Conservation (phyloP, 805 yeast genomes). For the Priceomyces medius region DNA sequence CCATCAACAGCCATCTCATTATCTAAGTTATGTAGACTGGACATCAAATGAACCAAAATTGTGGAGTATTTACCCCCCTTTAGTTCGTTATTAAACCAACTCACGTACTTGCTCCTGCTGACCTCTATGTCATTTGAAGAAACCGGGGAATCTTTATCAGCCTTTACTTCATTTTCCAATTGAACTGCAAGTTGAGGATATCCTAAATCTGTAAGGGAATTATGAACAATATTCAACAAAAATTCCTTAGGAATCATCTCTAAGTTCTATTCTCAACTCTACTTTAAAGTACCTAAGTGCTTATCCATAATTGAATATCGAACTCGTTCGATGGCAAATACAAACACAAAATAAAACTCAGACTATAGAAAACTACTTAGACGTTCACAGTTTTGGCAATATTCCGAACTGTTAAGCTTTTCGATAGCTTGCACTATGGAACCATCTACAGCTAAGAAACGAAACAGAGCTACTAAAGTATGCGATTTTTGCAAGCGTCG, state of each 20-base stretch:
- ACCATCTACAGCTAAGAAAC: constrained; percentile 11
- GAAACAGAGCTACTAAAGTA: constrained; percentile 32
- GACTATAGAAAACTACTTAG: too few species aligned
- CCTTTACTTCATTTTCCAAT: constrained; percentile 11
- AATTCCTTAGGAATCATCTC: constrained; percentile 24
- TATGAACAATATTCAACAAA: constrained; percentile 29
- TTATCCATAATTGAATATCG: too few species aligned
- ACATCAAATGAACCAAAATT: constrained; percentile 14
- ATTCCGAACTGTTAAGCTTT: background rate
- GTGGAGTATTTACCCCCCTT: constrained; percentile 14
- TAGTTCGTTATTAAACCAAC: constrained; percentile 18
- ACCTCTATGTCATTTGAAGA: constrained; percentile 2
- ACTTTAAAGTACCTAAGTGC: too few species aligned
- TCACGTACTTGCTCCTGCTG: constrained; percentile 8
- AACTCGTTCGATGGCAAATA: too few species aligned
- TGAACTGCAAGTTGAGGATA: constrained; percentile 23
- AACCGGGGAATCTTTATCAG: constrained; percentile 7
- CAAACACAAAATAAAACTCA: too few species aligned
- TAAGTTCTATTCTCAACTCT: background rate
- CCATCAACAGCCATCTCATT: constrained; percentile 8
- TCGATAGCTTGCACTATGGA: constrained; percentile 1
- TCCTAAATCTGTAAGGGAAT: constrained; percentile 31
- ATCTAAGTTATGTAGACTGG: constrained; percentile 5
- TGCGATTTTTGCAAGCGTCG: constrained; percentile 37
- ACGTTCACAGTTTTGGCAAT: too few species aligned